Conservation (phyloP, 768 basidiomycete species). For the Agrocybe pediades region DNA sequence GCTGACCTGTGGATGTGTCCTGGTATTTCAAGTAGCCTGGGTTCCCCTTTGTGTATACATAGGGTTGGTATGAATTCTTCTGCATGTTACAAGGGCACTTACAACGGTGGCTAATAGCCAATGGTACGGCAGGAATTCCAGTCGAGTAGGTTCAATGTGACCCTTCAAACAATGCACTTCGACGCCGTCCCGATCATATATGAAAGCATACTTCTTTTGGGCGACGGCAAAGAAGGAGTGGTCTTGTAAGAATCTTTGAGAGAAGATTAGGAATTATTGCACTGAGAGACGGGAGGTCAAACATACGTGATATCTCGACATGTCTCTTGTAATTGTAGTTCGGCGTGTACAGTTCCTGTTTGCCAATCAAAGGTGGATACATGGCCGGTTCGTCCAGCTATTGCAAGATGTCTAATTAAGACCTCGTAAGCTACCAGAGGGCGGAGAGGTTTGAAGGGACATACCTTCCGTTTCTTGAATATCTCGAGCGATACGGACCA, state of each 20-base stretch:
- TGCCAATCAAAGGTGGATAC: slow-evolving; percentile 95
- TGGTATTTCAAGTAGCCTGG: slow-evolving; percentile 94
- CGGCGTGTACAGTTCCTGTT: slow-evolving; percentile 80
- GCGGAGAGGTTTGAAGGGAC: slow-evolving; percentile 1
- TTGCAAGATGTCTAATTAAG: slow-evolving; percentile 71
- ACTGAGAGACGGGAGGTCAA: not conserved
- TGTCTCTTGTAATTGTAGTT: slow-evolving; percentile 88
- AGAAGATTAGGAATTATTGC: slow-evolving; percentile 2
- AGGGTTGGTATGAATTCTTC: too few species aligned
- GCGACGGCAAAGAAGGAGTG: slow-evolving; percentile 94
- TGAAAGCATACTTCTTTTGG: slow-evolving; percentile 94
- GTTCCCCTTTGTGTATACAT: slow-evolving; percentile 58
- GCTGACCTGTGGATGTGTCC: slow-evolving; percentile 90
- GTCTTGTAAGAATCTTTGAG: slow-evolving; percentile 81
- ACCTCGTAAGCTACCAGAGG: not conserved
- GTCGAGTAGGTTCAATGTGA: slow-evolving; percentile 85
- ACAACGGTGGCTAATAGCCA: slow-evolving; percentile 89
- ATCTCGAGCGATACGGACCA: slow-evolving; percentile 82
- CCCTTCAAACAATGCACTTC: slow-evolving; percentile 85
- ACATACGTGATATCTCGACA: slow-evolving; percentile 83
- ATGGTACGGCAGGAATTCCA: slow-evolving; percentile 95
- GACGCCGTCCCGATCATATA: slow-evolving; percentile 93
- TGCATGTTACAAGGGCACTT: too few species aligned
- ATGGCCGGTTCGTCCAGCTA: slow-evolving; percentile 83
- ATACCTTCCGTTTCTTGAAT: slow-evolving; percentile 89